Percentiles rank a stretch among this genome's conserved stretches.
Evolutionary conservation across 306 rosid species (phyloP).

Genomic region (Canavalia ensiformis): DNA sequence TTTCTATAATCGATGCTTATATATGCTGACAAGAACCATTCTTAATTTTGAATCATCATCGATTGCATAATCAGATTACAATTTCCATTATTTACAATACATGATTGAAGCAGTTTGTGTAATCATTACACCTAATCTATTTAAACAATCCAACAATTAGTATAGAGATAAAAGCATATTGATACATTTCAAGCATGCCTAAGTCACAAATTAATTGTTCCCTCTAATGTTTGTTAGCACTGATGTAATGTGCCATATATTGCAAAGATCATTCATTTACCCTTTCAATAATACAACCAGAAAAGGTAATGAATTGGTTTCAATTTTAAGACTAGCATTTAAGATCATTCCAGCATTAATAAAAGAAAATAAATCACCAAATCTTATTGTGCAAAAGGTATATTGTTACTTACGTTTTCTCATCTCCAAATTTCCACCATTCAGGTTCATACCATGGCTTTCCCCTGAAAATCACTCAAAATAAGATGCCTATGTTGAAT

Average conservation of each 20-base stretch:
- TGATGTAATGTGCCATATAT: not conserved
- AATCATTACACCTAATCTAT: not conserved
- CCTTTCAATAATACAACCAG: constrained; percentile 18
- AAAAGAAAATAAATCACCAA: constrained; percentile 24
- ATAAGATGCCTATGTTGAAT: constrained; percentile 41
- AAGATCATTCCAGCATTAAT: constrained; percentile 10
- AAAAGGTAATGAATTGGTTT: constrained; percentile 19
- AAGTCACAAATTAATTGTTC: constrained; percentile 15
- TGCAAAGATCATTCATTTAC: constrained; percentile 25
- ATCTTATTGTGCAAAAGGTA: constrained; percentile 34
- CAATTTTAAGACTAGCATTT: not conserved
- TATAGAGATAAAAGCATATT: constrained; percentile 23
- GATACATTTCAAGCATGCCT: constrained; percentile 16
- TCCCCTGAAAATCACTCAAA: constrained; percentile 68
- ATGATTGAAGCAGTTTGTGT: not conserved
- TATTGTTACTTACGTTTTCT: constrained; percentile 81
- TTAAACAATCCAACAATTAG: constrained; percentile 28
- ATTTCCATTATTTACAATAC: constrained; percentile 27
- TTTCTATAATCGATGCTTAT: constrained; percentile 2
- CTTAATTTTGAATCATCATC: constrained; percentile 11
- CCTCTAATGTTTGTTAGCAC: constrained; percentile 30
- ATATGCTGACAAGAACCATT: not conserved
- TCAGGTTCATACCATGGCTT: constrained; percentile 98
- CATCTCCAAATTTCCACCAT: constrained; percentile 99
- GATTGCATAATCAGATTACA: constrained; percentile 24